phyloP scores from a whole-genome alignment of 306 rosid genomes.

The Sicyos baderoa region DNA sequence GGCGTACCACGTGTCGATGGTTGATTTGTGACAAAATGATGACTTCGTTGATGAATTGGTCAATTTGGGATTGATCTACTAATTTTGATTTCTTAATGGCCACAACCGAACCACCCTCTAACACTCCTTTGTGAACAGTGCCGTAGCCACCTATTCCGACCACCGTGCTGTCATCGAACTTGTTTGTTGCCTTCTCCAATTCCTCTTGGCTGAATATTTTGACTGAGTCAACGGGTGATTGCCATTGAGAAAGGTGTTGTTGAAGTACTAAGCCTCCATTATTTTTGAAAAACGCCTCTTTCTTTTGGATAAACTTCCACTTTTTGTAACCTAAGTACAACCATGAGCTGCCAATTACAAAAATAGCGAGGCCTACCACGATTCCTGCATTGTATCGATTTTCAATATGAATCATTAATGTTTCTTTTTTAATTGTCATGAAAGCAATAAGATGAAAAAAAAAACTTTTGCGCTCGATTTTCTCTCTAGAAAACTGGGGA shows the following conservation, averaged over 20 bases:
- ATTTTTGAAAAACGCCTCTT: not conserved
- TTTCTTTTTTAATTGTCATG: too few species aligned
- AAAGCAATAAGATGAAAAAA: too few species aligned
- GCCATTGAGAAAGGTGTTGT: not conserved
- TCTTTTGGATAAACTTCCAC: not conserved
- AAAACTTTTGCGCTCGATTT: too few species aligned
- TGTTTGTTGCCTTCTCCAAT: slow-evolving; percentile 33
- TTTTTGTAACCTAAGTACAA: not conserved
- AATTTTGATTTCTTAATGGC: slow-evolving; percentile 40
- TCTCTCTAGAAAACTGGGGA: too few species aligned
- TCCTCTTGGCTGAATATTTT: slow-evolving; percentile 24
- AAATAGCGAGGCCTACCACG: not conserved
- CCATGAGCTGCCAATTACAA: not conserved
- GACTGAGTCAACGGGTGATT: not conserved
- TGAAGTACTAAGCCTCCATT: not conserved
- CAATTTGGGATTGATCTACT: slow-evolving; percentile 22
- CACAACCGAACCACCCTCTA: not conserved
- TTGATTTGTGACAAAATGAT: slow-evolving; percentile 36
- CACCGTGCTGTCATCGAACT: slow-evolving; percentile 20
- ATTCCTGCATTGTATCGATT: too few species aligned
- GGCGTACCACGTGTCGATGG: slow-evolving; percentile 39
- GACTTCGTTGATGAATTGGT: slow-evolving; percentile 40
- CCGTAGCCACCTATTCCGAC: slow-evolving; percentile 25
- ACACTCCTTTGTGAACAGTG: slow-evolving; percentile 26
- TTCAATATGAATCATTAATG: too few species aligned